Percentiles rank a stretch among this genome's conserved stretches.
These are phyloP conservation scores for Cyclanthera cordifolia DNA, from an alignment of 306 rosid species.

Conservation along the genomic window DNA sequence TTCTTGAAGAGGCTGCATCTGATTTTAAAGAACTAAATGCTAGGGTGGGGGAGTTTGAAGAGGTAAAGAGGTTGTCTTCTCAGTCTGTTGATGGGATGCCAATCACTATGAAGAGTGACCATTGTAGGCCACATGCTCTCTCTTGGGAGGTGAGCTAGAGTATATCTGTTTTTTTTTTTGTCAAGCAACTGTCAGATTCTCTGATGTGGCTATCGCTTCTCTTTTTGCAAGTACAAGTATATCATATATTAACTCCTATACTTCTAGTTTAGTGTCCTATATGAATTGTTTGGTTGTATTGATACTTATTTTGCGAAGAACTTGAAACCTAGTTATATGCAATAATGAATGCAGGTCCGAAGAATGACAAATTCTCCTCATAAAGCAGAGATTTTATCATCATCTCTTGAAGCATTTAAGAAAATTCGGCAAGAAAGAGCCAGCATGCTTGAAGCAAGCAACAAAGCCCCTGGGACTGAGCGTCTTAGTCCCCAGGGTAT, in stretches of 20 bases:
- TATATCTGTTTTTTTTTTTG: constrained; percentile 3
- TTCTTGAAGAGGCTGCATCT: constrained; percentile 90
- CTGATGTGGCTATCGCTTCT: constrained; percentile 1
- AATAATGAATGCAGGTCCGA: constrained; percentile 58
- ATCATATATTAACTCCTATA: not conserved
- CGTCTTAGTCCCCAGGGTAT: constrained; percentile 32
- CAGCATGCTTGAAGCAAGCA: constrained; percentile 31
- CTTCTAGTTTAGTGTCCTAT: constrained; percentile 3
- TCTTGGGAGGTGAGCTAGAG: constrained; percentile 85
- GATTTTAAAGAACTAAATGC: constrained; percentile 75
- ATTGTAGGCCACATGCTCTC: constrained; percentile 96
- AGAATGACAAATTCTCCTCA: constrained; percentile 94
- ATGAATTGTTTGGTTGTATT: not conserved
- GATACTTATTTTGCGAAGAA: not conserved
- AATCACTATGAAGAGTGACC: constrained; percentile 71
- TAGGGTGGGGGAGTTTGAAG: constrained; percentile 91
- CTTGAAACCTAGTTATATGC: constrained; percentile 15
- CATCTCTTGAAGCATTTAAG: constrained; percentile 93
- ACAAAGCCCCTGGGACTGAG: constrained; percentile 26
- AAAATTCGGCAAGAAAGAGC: constrained; percentile 87
- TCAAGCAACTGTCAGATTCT: not conserved
- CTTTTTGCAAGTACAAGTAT: not conserved
- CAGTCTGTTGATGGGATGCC: constrained; percentile 59
- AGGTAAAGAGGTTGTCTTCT: constrained; percentile 58
- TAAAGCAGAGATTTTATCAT: constrained; percentile 92